Percentiles rank a stretch among this genome's conserved stretches.
phyloP scores from a whole-genome alignment of 2,329 filamentous ascomycete species.

The Podosphaera xanthii region DNA sequence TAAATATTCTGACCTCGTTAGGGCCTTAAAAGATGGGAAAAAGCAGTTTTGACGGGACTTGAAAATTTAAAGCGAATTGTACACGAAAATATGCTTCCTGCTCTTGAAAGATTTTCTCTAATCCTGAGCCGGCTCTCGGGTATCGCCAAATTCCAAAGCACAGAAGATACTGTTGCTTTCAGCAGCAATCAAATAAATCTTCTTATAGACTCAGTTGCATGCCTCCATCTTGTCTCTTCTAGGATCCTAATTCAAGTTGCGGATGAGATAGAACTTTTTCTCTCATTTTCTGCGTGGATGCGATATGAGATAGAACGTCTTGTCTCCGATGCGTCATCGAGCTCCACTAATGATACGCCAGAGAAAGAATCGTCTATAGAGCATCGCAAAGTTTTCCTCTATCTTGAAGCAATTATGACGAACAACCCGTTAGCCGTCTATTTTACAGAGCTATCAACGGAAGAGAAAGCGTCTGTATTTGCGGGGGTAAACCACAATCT shows the following conservation, averaged over 20 bases:
- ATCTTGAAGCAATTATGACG: constrained; percentile 49
- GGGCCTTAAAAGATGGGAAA: constrained; percentile 92
- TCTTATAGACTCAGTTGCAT: constrained; percentile 47
- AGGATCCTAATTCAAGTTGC: constrained; percentile 47
- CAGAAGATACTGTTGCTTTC: constrained; percentile 42
- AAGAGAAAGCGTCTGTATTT: constrained; percentile 25
- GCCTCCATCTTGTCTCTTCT: constrained; percentile 52
- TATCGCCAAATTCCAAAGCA: constrained; percentile 57
- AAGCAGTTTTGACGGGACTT: constrained; percentile 56
- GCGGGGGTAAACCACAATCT: constrained; percentile 6
- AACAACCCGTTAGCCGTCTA: constrained; percentile 41
- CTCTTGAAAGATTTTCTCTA: constrained; percentile 60
- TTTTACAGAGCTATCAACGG: constrained; percentile 26
- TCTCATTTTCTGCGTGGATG: constrained; percentile 63
- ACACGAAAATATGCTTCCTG: constrained; percentile 75
- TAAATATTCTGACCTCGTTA: constrained; percentile 17
- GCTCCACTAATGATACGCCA: constrained; percentile 42
- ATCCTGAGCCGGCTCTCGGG: constrained; percentile 66
- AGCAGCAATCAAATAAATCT: constrained; percentile 37
- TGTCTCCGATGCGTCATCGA: constrained; percentile 34
- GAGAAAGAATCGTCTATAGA: constrained; percentile 63
- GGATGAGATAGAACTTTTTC: constrained; percentile 58
- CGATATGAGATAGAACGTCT: constrained; percentile 62
- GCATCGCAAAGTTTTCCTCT: constrained; percentile 46
- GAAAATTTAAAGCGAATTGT: constrained; percentile 54